A percentile compares a stretch with the other conserved stretches of the same genome.
Evolutionary conservation across 2,329 filamentous ascomycete genomes (phyloP).

Genomic region (Trichoderma guizhouense): DNA sequence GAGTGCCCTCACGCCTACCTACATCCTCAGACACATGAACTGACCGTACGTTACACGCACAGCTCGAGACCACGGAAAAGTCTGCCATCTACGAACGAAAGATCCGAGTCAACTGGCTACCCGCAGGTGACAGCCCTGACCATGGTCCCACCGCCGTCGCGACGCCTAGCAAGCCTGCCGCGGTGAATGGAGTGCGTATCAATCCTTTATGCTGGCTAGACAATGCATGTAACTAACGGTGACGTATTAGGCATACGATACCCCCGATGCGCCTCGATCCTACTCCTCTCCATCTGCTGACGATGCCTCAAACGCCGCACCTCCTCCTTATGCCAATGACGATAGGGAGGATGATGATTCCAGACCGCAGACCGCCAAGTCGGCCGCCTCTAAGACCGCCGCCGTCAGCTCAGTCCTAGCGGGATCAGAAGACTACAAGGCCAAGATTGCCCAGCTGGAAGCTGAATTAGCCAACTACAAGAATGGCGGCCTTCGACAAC

Average conservation of each 20-base stretch:
- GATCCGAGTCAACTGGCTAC: conserved; percentile 85
- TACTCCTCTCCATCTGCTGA: conserved; percentile 43
- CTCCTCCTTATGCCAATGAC: conserved; percentile 36
- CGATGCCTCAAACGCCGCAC: conserved; percentile 30
- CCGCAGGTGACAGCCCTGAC: conserved; percentile 50
- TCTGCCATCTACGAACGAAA: conserved; percentile 84
- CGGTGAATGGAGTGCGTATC: conserved; percentile 41
- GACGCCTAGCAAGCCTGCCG: conserved; percentile 42
- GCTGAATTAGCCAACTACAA: conserved; percentile 68
- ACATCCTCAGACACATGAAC: background rate
- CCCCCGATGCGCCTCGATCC: conserved; percentile 43
- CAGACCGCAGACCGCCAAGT: conserved; percentile 28
- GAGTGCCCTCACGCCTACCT: conserved; percentile 35
- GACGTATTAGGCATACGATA: conserved; percentile 35
- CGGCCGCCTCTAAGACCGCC: conserved; percentile 36
- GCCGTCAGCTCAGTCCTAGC: conserved; percentile 44
- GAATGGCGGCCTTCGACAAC: conserved; percentile 73
- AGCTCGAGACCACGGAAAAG: conserved; percentile 82
- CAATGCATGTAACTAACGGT: background rate
- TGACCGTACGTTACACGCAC: conserved; percentile 4
- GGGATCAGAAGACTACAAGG: conserved; percentile 60
- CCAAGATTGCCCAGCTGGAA: conserved; percentile 72
- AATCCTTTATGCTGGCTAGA: background rate
- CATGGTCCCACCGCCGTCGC: conserved; percentile 25
- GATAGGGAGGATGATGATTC: conserved; percentile 32